phyloP scores from a whole-genome alignment of 768 basidiomycete genomes.

The Coprinellus micaceus region DNA sequence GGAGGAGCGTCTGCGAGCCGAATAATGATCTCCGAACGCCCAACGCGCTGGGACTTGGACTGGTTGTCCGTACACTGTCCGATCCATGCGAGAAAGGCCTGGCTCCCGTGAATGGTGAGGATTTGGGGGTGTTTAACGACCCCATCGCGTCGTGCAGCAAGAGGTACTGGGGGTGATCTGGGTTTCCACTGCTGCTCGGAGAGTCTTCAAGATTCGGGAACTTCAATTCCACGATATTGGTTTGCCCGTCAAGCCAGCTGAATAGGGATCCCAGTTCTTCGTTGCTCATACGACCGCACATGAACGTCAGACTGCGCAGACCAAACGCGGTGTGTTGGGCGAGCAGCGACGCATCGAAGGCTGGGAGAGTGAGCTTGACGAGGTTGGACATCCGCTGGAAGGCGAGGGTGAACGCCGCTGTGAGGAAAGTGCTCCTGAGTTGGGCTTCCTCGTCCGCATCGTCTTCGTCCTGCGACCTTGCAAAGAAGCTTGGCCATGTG shows the following conservation, averaged over 20 bases:
- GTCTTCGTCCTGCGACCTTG: not conserved
- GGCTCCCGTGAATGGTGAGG: too few relatives aligned
- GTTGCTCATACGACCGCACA: constrained; percentile 27
- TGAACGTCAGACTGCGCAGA: constrained; percentile 36
- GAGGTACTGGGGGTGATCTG: too few relatives aligned
- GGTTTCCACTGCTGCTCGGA: too few relatives aligned
- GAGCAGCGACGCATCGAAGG: constrained; percentile 40
- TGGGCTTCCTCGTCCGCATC: constrained; percentile 15
- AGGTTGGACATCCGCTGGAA: constrained; percentile 46
- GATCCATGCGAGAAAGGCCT: too few relatives aligned
- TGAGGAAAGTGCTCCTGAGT: constrained; percentile 29
- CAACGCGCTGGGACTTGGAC: not conserved
- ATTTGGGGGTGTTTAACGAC: too few relatives aligned
- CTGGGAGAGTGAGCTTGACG: constrained; percentile 36
- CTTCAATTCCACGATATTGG: constrained; percentile 34
- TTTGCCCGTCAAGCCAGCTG: constrained; percentile 41
- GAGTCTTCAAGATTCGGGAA: constrained; percentile 37
- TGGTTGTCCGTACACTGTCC: too few relatives aligned
- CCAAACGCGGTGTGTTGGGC: constrained; percentile 42
- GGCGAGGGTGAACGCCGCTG: constrained; percentile 40
- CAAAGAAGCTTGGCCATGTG: constrained; percentile 41
- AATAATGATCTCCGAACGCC: constrained; percentile 17
- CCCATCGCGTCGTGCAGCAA: too few relatives aligned
- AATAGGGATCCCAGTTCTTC: constrained; percentile 33
- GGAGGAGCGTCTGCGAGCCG: constrained; percentile 35